A percentile compares a stretch with the other conserved stretches of the same genome.
Conservation (phyloP, 2,329 filamentous ascomycete species). For the Amphichorda felina region DNA sequence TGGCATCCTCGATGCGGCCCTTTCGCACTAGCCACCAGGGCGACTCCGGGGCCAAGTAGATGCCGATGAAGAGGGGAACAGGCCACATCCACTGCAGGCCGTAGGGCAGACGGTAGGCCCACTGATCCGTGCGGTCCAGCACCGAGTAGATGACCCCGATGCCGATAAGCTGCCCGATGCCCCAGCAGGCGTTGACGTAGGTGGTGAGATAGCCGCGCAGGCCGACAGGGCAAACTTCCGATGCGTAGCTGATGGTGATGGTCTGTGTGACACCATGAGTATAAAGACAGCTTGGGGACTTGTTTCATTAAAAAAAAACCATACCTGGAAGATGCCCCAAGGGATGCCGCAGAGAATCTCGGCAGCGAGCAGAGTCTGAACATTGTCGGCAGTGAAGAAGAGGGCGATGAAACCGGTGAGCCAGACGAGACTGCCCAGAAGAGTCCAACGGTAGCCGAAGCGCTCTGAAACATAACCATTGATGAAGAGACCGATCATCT, state of each 20-base stretch:
- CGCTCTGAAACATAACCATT: slow-evolving; percentile 55
- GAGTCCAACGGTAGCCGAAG: slow-evolving; percentile 56
- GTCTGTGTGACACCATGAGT: slow-evolving; percentile 10
- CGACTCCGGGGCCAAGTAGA: slow-evolving; percentile 57
- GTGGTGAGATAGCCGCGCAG: slow-evolving; percentile 62
- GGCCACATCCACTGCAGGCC: slow-evolving; percentile 73
- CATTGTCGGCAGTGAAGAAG: slow-evolving; percentile 52
- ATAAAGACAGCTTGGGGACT: no score
- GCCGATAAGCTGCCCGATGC: slow-evolving; percentile 61
- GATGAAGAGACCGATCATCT: slow-evolving; percentile 54
- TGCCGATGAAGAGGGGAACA: slow-evolving; percentile 50
- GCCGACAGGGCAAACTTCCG: slow-evolving; percentile 61
- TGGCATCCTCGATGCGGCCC: slow-evolving; percentile 52
- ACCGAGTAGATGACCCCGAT: slow-evolving; percentile 63
- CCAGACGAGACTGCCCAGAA: slow-evolving; percentile 43
- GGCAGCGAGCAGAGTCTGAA: slow-evolving; percentile 44
- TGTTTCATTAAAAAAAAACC: no score
- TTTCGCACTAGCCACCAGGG: slow-evolving; percentile 69
- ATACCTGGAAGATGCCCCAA: slow-evolving; percentile 43
- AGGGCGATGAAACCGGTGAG: slow-evolving; percentile 47
- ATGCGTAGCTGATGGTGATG: slow-evolving; percentile 53
- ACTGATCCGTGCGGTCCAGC: slow-evolving; percentile 52
- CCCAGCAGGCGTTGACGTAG: slow-evolving; percentile 70
- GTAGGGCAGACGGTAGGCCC: slow-evolving; percentile 60
- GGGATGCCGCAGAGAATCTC: slow-evolving; percentile 53